These are phyloP conservation scores for Chrysoporthe austroafricana DNA, from an alignment of 2,329 filamentous ascomycete species.

Conservation along the genomic window DNA sequence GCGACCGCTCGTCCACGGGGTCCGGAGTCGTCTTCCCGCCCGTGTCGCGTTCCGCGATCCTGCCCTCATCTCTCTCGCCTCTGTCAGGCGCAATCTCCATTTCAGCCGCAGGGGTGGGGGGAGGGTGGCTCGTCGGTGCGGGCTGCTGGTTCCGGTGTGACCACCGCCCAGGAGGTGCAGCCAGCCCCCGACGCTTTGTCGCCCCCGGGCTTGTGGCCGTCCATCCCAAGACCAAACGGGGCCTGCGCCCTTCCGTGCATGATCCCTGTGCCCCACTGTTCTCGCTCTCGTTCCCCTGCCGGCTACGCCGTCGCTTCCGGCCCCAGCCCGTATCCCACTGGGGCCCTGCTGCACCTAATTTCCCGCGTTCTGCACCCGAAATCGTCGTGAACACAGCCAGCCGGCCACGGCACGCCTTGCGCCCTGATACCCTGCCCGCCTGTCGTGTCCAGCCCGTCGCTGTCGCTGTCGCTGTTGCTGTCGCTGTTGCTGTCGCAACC, in stretches of 20 bases:
- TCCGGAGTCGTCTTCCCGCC: not conserved
- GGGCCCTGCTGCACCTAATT: not conserved
- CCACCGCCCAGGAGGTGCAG: not conserved
- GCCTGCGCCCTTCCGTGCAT: slow-evolving; percentile 24
- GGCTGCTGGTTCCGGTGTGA: slow-evolving; percentile 20
- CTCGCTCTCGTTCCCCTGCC: slow-evolving; percentile 18
- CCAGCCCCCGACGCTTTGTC: slow-evolving; percentile 22
- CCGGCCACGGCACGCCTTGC: no score
- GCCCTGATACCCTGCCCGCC: no score
- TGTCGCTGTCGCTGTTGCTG: not conserved
- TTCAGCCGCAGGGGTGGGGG: slow-evolving; percentile 3
- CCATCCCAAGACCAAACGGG: slow-evolving; percentile 14
- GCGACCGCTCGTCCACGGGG: not conserved
- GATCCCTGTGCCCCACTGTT: slow-evolving; percentile 29
- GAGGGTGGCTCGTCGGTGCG: slow-evolving; percentile 7
- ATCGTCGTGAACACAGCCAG: not conserved
- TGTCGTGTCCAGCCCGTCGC: no score
- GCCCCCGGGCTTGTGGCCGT: slow-evolving; percentile 22
- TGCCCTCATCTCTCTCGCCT: slow-evolving; percentile 5
- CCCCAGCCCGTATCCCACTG: not conserved
- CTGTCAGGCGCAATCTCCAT: not conserved
- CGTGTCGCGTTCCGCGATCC: not conserved
- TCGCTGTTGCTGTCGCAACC: not conserved
- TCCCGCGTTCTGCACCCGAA: not conserved
- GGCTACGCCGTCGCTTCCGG: slow-evolving; percentile 19